Percentiles rank a stretch among this genome's conserved stretches.
Evolutionary conservation across 1,284 basidiomycete species (phyloP).

Genomic region (Singerocomus inundabilis): DNA sequence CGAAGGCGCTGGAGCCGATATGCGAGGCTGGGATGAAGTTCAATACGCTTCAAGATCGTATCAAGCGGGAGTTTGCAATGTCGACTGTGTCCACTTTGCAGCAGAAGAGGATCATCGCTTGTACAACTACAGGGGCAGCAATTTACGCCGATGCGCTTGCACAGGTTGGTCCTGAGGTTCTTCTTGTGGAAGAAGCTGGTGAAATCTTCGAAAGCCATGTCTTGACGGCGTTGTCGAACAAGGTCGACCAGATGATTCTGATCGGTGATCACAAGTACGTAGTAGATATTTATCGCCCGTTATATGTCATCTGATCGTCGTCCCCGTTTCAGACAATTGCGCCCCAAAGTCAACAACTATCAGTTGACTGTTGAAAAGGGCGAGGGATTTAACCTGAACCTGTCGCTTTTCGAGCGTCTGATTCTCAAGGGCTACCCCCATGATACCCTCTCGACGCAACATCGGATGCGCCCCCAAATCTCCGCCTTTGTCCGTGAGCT

Average conservation of each 20-base stretch:
- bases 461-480: slow-evolving; percentile 69
- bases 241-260: slow-evolving; percentile 52
- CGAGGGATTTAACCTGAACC: slow-evolving; percentile 60
- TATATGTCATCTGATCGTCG: not conserved
- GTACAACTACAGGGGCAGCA: slow-evolving; percentile 66
- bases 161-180: slow-evolving; percentile 42
- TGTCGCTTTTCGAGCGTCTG: slow-evolving; percentile 63
- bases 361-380: slow-evolving; percentile 61
- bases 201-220: slow-evolving; percentile 68
- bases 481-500: slow-evolving; percentile 54
- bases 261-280: slow-evolving; percentile 70
- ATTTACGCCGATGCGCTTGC: slow-evolving; percentile 48
- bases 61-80: slow-evolving; percentile 38
- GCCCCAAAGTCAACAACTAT: slow-evolving; percentile 68
- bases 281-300: no score
- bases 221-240: slow-evolving; percentile 48
- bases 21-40: slow-evolving; percentile 36
- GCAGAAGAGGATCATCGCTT: slow-evolving; percentile 56
- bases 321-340: slow-evolving; percentile 48
- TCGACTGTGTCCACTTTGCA: slow-evolving; percentile 36
- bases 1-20: slow-evolving; percentile 33
- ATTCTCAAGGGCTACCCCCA: slow-evolving; percentile 60
- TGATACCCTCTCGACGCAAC: slow-evolving; percentile 49
- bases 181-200: slow-evolving; percentile 68
- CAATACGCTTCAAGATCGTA: slow-evolving; percentile 37